Conservation (phyloP, 2,329 filamentous ascomycete species). For the Fusarium longipes region DNA sequence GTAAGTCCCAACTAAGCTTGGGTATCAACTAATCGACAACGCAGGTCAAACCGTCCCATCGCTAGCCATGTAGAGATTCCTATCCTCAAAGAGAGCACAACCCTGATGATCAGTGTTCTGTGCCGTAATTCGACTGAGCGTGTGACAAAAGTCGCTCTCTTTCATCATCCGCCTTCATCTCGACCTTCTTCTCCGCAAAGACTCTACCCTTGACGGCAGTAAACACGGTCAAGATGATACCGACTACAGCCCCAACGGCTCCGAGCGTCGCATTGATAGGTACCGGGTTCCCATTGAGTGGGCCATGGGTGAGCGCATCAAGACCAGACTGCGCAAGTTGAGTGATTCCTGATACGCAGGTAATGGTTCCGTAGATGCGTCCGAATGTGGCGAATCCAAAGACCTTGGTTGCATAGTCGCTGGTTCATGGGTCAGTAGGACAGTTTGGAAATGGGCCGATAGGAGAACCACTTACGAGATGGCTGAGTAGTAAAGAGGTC, state of each 20-base stretch:
- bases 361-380: slow-evolving; percentile 81
- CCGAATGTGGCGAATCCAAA: slow-evolving; percentile 85
- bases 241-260: slow-evolving; percentile 5
- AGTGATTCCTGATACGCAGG: slow-evolving; percentile 76
- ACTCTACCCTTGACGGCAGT: slow-evolving; percentile 14
- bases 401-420: slow-evolving; percentile 81
- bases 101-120: not conserved
- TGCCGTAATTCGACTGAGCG: slow-evolving; percentile 14
- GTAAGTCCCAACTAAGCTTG: not conserved
- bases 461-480: slow-evolving; percentile 63
- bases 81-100: too few species aligned
- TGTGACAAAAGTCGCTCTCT: slow-evolving; percentile 31
- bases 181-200: slow-evolving; percentile 31
- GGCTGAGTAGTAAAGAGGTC: slow-evolving; percentile 81
- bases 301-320: slow-evolving; percentile 69
- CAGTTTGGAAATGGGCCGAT: accelerated
- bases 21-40: too few species aligned
- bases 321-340: slow-evolving; percentile 78
- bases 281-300: slow-evolving; percentile 13
- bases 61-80: not conserved
- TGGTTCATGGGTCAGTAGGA: slow-evolving; percentile 16
- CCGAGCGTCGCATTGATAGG: slow-evolving; percentile 25
- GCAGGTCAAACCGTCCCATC: not conserved
- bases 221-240: slow-evolving; percentile 12
- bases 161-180: slow-evolving; percentile 24